Percentiles rank a stretch among this genome's conserved stretches.
Conservation (phyloP, 2,329 filamentous ascomycete species). For the Drechslera avenae region DNA sequence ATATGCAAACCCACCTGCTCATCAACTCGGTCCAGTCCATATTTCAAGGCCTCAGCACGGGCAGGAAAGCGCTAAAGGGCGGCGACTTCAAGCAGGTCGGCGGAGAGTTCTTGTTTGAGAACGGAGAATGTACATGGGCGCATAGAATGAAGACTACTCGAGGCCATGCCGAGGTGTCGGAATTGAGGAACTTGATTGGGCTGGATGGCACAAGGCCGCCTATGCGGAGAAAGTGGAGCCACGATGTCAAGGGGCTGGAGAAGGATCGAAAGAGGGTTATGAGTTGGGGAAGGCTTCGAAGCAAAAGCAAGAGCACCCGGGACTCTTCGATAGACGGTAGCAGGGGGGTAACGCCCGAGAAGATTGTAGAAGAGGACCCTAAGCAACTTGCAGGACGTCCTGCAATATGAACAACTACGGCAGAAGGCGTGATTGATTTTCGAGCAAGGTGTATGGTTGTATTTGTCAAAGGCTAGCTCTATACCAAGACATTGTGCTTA, state of each 20-base stretch:
- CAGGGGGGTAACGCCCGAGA: slow-evolving; percentile 26
- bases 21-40: slow-evolving; percentile 59
- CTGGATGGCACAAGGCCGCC: slow-evolving; percentile 36
- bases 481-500: slow-evolving; percentile 3
- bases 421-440: background rate
- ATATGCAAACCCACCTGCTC: slow-evolving; percentile 62
- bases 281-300: slow-evolving; percentile 36
- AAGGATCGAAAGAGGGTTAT: slow-evolving; percentile 31
- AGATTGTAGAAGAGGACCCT: slow-evolving; percentile 26
- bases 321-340: slow-evolving; percentile 20
- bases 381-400: slow-evolving; percentile 13
- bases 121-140: slow-evolving; percentile 75
- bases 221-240: slow-evolving; percentile 43
- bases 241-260: slow-evolving; percentile 33
- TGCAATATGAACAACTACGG: slow-evolving; percentile 4
- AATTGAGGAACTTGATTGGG: slow-evolving; percentile 67
- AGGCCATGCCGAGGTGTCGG: slow-evolving; percentile 74
- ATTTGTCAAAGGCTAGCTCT: background rate
- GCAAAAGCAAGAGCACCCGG: slow-evolving; percentile 32
- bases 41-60: slow-evolving; percentile 65
- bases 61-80: slow-evolving; percentile 64
- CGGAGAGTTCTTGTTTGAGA: slow-evolving; percentile 79
- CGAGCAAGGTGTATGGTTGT: background rate
- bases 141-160: slow-evolving; percentile 80
- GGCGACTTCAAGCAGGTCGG: slow-evolving; percentile 73